Evolutionary conservation across 2,329 filamentous ascomycete species (phyloP).

Genomic region (Pseudogymnoascus sp.): DNA sequence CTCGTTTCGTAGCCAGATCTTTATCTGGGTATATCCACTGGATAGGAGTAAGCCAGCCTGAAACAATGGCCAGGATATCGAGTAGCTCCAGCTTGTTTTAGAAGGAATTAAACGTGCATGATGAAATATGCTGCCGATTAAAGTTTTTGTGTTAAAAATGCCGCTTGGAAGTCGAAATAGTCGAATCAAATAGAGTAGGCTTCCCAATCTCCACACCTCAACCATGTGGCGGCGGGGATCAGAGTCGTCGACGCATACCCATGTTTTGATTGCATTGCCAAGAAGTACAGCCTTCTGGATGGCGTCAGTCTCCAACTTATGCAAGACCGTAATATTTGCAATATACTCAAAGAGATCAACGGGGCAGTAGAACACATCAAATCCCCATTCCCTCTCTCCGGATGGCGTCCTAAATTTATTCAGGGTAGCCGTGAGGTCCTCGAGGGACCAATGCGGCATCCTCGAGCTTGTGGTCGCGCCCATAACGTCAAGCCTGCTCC

Average conservation of each 20-base stretch:
- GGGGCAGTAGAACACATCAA: neutral
- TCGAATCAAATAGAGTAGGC: neutral
- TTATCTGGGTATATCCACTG: neutral
- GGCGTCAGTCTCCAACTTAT: neutral
- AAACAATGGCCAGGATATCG: neutral
- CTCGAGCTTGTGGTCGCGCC: neutral
- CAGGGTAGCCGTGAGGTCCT: neutral
- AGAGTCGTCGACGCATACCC: neutral
- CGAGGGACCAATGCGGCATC: neutral
- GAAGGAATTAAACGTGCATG: neutral
- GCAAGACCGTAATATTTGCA: neutral
- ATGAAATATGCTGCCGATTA: neutral
- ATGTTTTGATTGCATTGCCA: neutral
- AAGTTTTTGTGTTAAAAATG: neutral
- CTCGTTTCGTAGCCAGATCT: neutral
- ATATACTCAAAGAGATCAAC: neutral
- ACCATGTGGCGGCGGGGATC: neutral
- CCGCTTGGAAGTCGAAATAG: neutral
- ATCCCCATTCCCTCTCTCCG: neutral
- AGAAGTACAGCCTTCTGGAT: neutral
- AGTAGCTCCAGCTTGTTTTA: neutral
- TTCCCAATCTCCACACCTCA: neutral
- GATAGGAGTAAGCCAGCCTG: neutral
- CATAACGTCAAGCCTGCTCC: neutral
- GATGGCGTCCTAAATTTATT: neutral